Base-by-base conservation (phyloP, 176 grass and related monocot species). In the Oryza glumipatula region DNA sequence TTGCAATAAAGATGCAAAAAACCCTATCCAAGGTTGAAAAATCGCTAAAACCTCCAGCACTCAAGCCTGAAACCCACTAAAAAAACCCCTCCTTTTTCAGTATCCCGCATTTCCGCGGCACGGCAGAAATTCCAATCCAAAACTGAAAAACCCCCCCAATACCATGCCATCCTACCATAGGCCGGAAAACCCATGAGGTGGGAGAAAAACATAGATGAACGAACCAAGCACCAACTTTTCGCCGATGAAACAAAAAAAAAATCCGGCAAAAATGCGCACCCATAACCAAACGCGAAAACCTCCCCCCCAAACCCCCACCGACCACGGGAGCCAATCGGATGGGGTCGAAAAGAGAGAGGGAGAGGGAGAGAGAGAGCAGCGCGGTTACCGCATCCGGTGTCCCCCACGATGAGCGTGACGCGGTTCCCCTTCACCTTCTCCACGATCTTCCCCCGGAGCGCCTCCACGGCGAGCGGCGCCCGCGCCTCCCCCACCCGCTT, bases 351-450 rank as follows among this genome's bases (percentile, higher is more conserved):
- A 30, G 8, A 63, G 24, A 56, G 21, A 16, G 17, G 45, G 17
- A 69, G 26, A 24, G 17, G 41, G 45, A 2, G 32, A 7, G 11
- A 1, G 80, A 38, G 52, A 56, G 24, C 8, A 79, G 38, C 9
- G 24, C 7, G 22, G 7, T 82, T 97, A 97, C 95, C 95, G 45
- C 95, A 97, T 80, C 95, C 95, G 0, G 95, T 91, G 63, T 97
- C 95, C 39, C 95, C 95, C 7, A 97, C 78, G 75, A 97, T 94
- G 12, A 97, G 88, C 9, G 95, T 94, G 78, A 97, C 92, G 13
- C 90, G 95, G 86, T 94, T 97, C 72, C 83, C 88, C 78, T 79
- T 89, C 33, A 97, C 89, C 90, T 97, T 97, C 74, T 94, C 86
- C 14, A 97, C 95, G 81, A 97, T 94, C 86, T 88, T 97, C 54